Base-by-base conservation (phyloP, 2,329 filamentous ascomycete species). In the Thielaviopsis musarum region DNA sequence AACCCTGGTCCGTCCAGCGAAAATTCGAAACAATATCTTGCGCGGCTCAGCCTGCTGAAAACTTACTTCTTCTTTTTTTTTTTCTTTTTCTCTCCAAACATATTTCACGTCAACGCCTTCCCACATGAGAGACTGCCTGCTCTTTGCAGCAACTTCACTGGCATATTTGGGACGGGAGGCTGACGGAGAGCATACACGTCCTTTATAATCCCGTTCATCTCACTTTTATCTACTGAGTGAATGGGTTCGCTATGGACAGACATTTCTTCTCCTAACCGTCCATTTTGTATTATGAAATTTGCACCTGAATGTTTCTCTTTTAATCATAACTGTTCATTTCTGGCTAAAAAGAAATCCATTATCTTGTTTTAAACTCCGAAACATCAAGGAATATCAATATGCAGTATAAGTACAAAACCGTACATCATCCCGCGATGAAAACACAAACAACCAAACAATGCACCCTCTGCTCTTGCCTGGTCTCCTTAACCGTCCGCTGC, bases 231-330 rank as follows among this genome's bases (percentile, higher is more conserved):
- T 53, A 55, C 65, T 63, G 75, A 73, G 75, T 73, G 73, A 72
- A 71, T 73, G 74, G 79, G 77, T 82, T 82, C 79, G 79, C 79
- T 82, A 77, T 78, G 78, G 70, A 78, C 78, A 74, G 69, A 81
- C 77, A 82, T 77, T 26, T 52, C 53, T 19, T 52, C 48, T 52
- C 19, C 55, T 17, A 10, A 28, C 24, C 55, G 6, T 57, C 41
- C 17, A 13, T 28, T 45, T 28, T 24, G 15, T 41, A 17, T 38
- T 15, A 19, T 22, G n/a, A 13, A 34, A n/a, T 41, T 12, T 54
- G 24, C 19, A 52, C 51, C 19, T 24, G 2, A 28, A 52, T 24
- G 21, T 28, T 52, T 24, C 12, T 21, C 51, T 52, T 10, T 10
- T 34, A 7, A 34, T 34, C 30, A 17, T 12, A 24, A 54, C 21